A percentile compares a stretch with the other conserved stretches of the same genome.
Conservation (phyloP, 2,329 filamentous ascomycete genomes). For the Nigrospora sphaerica region DNA sequence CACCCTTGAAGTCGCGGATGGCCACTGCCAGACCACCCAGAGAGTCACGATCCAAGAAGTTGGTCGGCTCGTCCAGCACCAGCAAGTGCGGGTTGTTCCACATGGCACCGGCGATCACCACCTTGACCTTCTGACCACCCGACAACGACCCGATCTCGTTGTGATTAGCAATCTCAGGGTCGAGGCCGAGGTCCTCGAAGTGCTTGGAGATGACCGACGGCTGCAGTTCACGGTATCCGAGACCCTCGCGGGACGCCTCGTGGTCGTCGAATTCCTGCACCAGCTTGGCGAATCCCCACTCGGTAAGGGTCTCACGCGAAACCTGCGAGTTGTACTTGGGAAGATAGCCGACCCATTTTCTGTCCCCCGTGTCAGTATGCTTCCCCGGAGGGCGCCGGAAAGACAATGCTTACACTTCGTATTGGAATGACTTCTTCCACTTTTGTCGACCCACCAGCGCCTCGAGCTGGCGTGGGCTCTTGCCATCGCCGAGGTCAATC, state of each 20-base stretch:
- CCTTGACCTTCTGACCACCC: constrained; percentile 98
- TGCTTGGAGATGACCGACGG: constrained; percentile 94
- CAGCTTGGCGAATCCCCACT: constrained; percentile 85
- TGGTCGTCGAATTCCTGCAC: constrained; percentile 98
- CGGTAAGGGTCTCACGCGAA: constrained; percentile 81
- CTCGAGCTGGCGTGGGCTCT: constrained; percentile 71
- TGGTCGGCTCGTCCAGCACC: constrained; percentile 96
- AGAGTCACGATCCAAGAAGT: constrained; percentile 97
- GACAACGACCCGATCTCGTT: constrained; percentile 95
- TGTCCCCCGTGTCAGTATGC: constrained; percentile 18
- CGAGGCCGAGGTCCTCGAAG: constrained; percentile 92
- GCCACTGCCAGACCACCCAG: constrained; percentile 95
- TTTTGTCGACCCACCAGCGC: constrained; percentile 92
- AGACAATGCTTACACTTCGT: constrained; percentile 69
- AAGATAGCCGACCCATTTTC: constrained; percentile 81
- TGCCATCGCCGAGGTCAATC: constrained; percentile 79
- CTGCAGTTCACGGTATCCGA: constrained; percentile 89
- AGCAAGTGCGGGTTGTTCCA: constrained; percentile 99
- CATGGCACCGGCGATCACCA: constrained; percentile 92
- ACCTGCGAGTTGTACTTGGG: constrained; percentile 93
- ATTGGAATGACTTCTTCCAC: constrained; percentile 98
- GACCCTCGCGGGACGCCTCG: constrained; percentile 95
- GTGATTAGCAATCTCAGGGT: constrained; percentile 97
- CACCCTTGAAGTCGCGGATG: constrained; percentile 96
- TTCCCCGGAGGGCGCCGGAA: neutral